phyloP scores from a whole-genome alignment of 1,284 basidiomycete genomes.

The Pseudozyma flocculosa region DNA sequence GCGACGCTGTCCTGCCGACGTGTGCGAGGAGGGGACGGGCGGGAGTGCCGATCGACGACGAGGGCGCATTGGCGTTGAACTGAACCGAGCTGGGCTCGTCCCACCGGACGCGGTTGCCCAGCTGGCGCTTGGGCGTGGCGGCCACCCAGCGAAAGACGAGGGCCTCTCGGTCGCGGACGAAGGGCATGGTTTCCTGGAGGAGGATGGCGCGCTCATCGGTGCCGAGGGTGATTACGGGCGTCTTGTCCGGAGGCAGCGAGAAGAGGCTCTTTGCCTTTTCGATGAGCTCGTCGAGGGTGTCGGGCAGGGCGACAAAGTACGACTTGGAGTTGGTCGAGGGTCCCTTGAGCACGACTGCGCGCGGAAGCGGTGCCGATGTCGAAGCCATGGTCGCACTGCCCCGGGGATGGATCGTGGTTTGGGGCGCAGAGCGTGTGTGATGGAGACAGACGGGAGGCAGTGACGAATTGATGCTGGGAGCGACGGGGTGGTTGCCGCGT shows the following conservation, averaged over 20 bases:
- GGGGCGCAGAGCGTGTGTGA: no score
- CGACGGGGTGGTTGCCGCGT: no score
- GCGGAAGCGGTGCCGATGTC: constrained; percentile 3
- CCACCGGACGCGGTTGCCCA: constrained; percentile 43
- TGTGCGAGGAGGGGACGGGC: background rate
- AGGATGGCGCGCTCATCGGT: constrained; percentile 44
- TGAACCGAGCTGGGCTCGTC: constrained; percentile 14
- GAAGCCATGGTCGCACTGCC: constrained; percentile 10
- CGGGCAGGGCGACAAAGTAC: constrained; percentile 47
- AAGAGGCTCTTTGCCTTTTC: constrained; percentile 47
- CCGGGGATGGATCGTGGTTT: no score
- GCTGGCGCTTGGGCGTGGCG: constrained; percentile 32
- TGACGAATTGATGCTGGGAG: no score
- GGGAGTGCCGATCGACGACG: constrained; percentile 1
- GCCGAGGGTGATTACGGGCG: constrained; percentile 47
- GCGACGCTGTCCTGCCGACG: background rate
- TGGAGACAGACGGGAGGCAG: no score
- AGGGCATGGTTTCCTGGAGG: constrained; percentile 47
- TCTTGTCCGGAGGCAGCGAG: constrained; percentile 44
- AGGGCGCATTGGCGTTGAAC: constrained; percentile 3
- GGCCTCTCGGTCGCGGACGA: constrained; percentile 50
- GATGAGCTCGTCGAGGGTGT: constrained; percentile 38
- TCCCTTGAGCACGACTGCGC: constrained; percentile 50
- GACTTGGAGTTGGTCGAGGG: constrained; percentile 47
- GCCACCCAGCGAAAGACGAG: constrained; percentile 51